phyloP scores from a whole-genome alignment of 1,284 basidiomycete genomes.

The Malassezia cuniculi region DNA sequence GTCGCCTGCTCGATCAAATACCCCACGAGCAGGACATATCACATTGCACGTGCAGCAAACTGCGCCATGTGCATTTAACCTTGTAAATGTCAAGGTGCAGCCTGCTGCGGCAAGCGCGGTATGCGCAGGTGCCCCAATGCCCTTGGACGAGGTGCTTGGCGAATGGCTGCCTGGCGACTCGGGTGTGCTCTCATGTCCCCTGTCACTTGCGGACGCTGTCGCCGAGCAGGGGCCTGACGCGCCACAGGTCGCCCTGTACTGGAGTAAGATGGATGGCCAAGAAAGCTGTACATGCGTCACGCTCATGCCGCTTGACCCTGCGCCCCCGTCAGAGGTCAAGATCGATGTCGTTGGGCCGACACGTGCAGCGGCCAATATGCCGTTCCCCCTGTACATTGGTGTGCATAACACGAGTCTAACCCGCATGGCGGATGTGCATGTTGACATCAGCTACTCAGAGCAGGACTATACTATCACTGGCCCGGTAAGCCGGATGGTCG shows the following conservation, averaged over 20 bases:
- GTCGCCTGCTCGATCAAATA: no score
- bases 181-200: no score
- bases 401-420: conserved; percentile 1
- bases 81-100: no score
- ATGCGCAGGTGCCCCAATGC: no score
- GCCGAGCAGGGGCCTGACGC: no score
- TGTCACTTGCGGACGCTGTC: no score
- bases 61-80: no score
- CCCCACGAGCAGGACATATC: no score
- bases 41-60: no score
- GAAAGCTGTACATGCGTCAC: conserved; percentile 1
- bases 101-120: no score
- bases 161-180: not conserved
- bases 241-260: no score
- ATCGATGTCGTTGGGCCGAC: not conserved
- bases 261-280: no score
- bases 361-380: not conserved
- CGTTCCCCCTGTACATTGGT: not conserved
- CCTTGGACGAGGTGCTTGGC: not conserved
- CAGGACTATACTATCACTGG: conserved; percentile 3
- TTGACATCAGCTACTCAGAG: not conserved
- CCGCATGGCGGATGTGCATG: not conserved
- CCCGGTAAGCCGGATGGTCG: not conserved
- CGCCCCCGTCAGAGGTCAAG: not conserved
- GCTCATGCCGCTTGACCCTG: conserved; percentile 1